A percentile compares a stretch with the other conserved stretches of the same genome.
phyloP scores from a whole-genome alignment of 2,329 filamentous ascomycete genomes.

The Diplodia intermedia region DNA sequence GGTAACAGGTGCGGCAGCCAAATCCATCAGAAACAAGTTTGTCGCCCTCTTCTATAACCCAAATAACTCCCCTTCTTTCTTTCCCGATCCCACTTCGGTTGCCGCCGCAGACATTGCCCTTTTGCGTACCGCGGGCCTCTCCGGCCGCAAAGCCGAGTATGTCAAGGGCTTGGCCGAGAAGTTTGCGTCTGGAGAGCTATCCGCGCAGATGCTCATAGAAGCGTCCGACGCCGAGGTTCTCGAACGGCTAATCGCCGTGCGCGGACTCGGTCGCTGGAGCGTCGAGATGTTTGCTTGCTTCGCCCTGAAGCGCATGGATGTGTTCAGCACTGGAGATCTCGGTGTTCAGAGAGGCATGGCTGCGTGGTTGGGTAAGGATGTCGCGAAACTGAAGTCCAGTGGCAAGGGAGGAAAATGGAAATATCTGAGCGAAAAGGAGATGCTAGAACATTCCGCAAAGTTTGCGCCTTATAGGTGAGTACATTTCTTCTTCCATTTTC shows the following conservation, averaged over 20 bases:
- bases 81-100: constrained; percentile 80
- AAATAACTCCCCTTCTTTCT: constrained; percentile 51
- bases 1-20: constrained; percentile 90
- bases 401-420: constrained; percentile 92
- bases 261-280: constrained; percentile 87
- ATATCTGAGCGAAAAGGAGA: constrained; percentile 94
- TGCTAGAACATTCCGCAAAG: constrained; percentile 79
- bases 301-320: constrained; percentile 90
- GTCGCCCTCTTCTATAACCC: constrained; percentile 68
- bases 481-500: neutral
- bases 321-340: constrained; percentile 90
- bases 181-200: constrained; percentile 77
- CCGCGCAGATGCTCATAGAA: constrained; percentile 74
- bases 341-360: constrained; percentile 97
- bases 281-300: constrained; percentile 99
- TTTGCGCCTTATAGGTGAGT: constrained; percentile 81
- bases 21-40: constrained; percentile 87
- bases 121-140: constrained; percentile 85
- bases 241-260: constrained; percentile 80
- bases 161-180: constrained; percentile 83
- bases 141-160: constrained; percentile 95
- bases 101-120: constrained; percentile 66
- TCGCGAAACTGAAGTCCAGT: constrained; percentile 74
- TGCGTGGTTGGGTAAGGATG: constrained; percentile 80
- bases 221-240: constrained; percentile 87